phyloP scores from a whole-genome alignment of 257 asterid species.

The Nicotiana otophora region DNA sequence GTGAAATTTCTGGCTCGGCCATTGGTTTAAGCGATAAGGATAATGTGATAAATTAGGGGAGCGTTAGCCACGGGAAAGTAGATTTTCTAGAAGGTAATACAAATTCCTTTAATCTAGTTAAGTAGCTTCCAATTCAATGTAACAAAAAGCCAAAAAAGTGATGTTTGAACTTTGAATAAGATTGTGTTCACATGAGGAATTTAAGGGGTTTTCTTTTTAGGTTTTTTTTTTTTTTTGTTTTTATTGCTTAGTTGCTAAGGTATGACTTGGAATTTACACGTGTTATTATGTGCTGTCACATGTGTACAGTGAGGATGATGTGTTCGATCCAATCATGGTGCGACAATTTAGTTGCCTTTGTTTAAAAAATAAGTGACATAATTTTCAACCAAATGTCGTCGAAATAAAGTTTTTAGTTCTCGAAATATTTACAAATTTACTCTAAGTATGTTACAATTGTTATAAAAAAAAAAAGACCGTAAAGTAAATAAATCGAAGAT shows the following conservation, averaged over 20 bases:
- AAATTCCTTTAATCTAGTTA: background rate
- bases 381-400: too few relatives aligned
- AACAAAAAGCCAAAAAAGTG: background rate
- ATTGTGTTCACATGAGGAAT: background rate
- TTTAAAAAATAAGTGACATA: background rate
- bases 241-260: constrained; percentile 12
- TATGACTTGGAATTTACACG: constrained; percentile 9
- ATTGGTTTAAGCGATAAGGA: background rate
- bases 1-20: too few relatives aligned
- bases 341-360: background rate
- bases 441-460: too few relatives aligned
- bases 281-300: background rate
- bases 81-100: background rate
- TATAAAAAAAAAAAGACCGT: too few relatives aligned
- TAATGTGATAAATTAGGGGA: too few relatives aligned
- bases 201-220: background rate
- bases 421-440: too few relatives aligned
- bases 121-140: background rate
- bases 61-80: background rate
- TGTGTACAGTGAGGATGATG: background rate
- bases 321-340: background rate
- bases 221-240: background rate
- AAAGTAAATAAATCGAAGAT: too few relatives aligned
- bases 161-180: background rate
- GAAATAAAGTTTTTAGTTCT: too few relatives aligned